Evolutionary conservation across 2,329 filamentous ascomycete species (phyloP).

Genomic region (Zymoseptoria ardabiliae): DNA sequence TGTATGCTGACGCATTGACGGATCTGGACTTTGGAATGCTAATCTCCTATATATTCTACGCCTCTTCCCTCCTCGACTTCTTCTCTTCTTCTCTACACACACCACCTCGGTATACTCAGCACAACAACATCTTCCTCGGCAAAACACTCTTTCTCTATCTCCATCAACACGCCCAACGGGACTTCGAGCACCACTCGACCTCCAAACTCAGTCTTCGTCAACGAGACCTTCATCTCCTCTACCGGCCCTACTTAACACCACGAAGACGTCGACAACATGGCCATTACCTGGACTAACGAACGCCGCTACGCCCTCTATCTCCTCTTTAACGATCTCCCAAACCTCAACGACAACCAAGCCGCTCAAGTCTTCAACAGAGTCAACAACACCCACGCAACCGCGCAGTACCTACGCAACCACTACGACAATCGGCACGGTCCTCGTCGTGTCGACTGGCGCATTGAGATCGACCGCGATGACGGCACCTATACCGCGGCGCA

Average conservation of each 20-base stretch:
- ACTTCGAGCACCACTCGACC: neutral
- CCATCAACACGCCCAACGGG: no score
- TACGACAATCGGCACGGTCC: neutral
- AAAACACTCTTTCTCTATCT: no score
- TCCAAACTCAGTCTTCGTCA: no score
- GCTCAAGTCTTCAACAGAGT: neutral
- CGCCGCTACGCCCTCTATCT: neutral
- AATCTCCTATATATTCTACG: no score
- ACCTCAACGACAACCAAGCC: neutral
- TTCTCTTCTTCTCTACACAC: no score
- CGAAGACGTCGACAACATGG: neutral
- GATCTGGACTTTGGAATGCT: no score
- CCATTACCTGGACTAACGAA: neutral
- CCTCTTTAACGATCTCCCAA: neutral
- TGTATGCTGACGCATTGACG: no score
- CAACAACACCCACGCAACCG: neutral
- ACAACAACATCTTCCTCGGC: no score
- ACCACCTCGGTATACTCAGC: no score
- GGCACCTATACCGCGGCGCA: neutral
- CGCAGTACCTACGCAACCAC: neutral
- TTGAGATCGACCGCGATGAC: neutral
- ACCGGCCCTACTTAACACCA: no score
- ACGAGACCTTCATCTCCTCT: neutral
- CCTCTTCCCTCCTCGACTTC: no score
- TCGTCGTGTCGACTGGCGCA: neutral